Evolutionary conservation across 140 eudicot species (phyloP), one percentile per base, ranked within the genome.

Genomic region (Ambrosia hybrid): DNA sequence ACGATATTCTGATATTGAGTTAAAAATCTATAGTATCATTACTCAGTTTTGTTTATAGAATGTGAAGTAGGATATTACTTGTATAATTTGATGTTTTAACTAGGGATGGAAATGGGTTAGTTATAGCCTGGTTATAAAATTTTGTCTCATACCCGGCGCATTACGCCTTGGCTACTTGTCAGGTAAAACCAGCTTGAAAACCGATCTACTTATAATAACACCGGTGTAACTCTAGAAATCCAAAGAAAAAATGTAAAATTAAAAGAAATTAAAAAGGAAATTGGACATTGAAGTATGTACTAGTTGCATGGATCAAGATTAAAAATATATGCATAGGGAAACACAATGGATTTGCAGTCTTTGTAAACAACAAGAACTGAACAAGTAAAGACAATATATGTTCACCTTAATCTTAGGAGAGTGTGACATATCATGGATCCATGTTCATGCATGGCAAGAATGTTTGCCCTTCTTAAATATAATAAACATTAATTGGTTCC

Each of bases 391-490:
- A 79, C 83, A 79, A 79, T 43, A 78, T 72, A 12, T 73, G 74
- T 66, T 73, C 79, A 79, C 79, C 79, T 79, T 67, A 79, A 78
- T 65, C 77, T 78, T 65, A 72, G 78, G 82, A 46, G 78, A 33
- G 37, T 72, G 82, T 65, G 81, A 65, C 57, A 53, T 71, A 55
- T 57, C 69, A 72, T 72, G 45, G 62, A 78, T 72, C 74, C 76
- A 78, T 78, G 82, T 78, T 78, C 74, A 72, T 72, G 82, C 82
- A 78, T 78, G 82, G 74, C 69, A 72, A 78, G 82, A 78, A 78
- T 72, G 74, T 78, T 73, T 78, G 82, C 74, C 66, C 74, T 56
- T 72, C 76, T 68, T 68, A 46, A 2, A 30, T 75, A 67, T 15
- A 68, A 59, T 76, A 68, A 16, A 59, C 62, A 68, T 57, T 49